Evolutionary conservation across 148 eudicot genomes (phyloP).

Genomic region (Mesembryanthemum crystallinum): DNA sequence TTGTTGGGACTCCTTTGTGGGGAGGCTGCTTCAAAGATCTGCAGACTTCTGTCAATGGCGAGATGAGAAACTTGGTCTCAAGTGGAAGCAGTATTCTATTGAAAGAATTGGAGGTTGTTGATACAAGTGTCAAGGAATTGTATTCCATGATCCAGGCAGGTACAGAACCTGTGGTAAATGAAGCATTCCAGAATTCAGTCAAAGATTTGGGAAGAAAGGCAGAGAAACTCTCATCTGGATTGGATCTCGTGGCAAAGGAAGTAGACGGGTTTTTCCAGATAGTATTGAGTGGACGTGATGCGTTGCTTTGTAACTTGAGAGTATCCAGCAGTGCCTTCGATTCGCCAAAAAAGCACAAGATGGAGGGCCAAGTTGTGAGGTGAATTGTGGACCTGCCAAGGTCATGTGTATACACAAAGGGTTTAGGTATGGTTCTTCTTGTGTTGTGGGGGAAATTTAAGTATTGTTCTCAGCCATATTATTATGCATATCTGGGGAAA

Average conservation of each 20-base stretch:
- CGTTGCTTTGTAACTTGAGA: slow-evolving; percentile 73
- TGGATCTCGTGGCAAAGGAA: slow-evolving; percentile 64
- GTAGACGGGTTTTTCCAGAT: slow-evolving; percentile 73
- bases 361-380: slow-evolving; percentile 36
- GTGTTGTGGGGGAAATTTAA: slow-evolving; percentile 16
- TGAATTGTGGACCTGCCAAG: slow-evolving; percentile 22
- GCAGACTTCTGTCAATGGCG: slow-evolving; percentile 53
- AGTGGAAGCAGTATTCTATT: slow-evolving; percentile 38
- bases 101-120: slow-evolving; percentile 68
- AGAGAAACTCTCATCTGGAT: slow-evolving; percentile 50
- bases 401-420: slow-evolving; percentile 22
- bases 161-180: slow-evolving; percentile 31
- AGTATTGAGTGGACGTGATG: slow-evolving; percentile 70
- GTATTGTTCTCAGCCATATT: slow-evolving; percentile 15
- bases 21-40: slow-evolving; percentile 57
- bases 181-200: slow-evolving; percentile 26
- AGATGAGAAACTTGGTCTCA: slow-evolving; percentile 39
- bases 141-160: slow-evolving; percentile 44
- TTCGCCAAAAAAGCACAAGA: slow-evolving; percentile 33
- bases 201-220: slow-evolving; percentile 39
- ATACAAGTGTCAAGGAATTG: slow-evolving; percentile 37
- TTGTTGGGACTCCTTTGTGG: slow-evolving; percentile 57
- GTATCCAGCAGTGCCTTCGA: slow-evolving; percentile 37
- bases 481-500: slow-evolving; percentile 22
- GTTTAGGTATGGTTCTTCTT: slow-evolving; percentile 34